Evolutionary conservation across 2,329 filamentous ascomycete species (phyloP).

Genomic region (Penicillium sp.): DNA sequence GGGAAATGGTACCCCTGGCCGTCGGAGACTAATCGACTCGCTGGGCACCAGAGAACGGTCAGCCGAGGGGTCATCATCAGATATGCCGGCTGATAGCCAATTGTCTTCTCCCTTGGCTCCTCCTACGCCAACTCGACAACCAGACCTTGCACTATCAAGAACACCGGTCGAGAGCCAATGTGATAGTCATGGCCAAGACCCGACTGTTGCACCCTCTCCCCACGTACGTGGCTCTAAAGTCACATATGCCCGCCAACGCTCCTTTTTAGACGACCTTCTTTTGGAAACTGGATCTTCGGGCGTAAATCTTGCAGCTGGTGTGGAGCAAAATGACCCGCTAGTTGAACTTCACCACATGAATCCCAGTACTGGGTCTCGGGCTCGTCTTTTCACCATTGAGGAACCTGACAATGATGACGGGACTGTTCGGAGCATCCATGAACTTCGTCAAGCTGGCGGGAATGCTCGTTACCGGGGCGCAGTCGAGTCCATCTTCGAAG

Average conservation of each 20-base stretch:
- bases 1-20: slow-evolving; percentile 20
- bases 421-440: slow-evolving; percentile 59
- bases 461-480: slow-evolving; percentile 58
- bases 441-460: slow-evolving; percentile 59
- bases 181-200: slow-evolving; percentile 8
- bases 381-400: slow-evolving; percentile 39
- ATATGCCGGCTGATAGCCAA: slow-evolving; percentile 10
- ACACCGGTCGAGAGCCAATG: slow-evolving; percentile 1
- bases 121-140: slow-evolving; percentile 7
- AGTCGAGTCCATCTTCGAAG: slow-evolving; percentile 58
- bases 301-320: slow-evolving; percentile 1
- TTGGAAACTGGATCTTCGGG: slow-evolving; percentile 11
- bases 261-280: slow-evolving; percentile 56
- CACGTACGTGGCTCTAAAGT: slow-evolving; percentile 44
- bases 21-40: slow-evolving; percentile 38
- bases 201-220: slow-evolving; percentile 18
- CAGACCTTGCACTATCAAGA: neutral
- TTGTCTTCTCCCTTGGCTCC: slow-evolving; percentile 3
- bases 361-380: slow-evolving; percentile 7
- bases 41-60: slow-evolving; percentile 21
- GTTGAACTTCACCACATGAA: slow-evolving; percentile 2
- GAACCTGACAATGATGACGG: slow-evolving; percentile 48
- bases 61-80: slow-evolving; percentile 7
- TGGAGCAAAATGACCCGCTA: slow-evolving; percentile 3
- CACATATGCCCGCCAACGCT: slow-evolving; percentile 61